Evolutionary conservation across 352 stramenopile species (phyloP).

Genomic region (Phytopythium boreale): DNA sequence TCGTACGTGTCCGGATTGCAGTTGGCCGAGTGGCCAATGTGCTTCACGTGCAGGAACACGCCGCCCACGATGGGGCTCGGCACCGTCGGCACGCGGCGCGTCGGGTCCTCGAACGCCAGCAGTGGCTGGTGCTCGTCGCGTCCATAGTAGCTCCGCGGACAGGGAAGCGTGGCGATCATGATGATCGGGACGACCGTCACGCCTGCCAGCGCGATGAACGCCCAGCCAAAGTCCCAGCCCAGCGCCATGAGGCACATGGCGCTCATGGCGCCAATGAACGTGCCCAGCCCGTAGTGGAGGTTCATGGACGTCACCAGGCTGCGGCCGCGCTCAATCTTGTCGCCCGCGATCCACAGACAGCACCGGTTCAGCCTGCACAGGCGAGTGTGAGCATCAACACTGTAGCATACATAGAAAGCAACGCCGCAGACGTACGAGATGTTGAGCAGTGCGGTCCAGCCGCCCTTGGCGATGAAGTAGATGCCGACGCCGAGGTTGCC

Average conservation of each 20-base stretch:
- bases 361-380: conserved; percentile 57
- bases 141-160: conserved; percentile 38
- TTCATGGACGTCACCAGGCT: conserved; percentile 76
- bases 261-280: conserved; percentile 47
- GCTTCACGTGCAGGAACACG: conserved; percentile 80
- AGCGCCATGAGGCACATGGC: conserved; percentile 49
- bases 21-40: conserved; percentile 67
- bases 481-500: conserved; percentile 64
- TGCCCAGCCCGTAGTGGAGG: conserved; percentile 60
- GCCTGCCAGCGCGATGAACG: conserved; percentile 55
- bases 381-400: background rate
- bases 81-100: conserved; percentile 68
- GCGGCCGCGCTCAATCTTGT: conserved; percentile 65
- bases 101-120: conserved; percentile 68
- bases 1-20: conserved; percentile 83
- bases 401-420: background rate
- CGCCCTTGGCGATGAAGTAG: conserved; percentile 74
- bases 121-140: conserved; percentile 63
- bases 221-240: conserved; percentile 45
- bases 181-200: conserved; percentile 37
- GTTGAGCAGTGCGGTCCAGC: conserved; percentile 72
- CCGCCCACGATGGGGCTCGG: conserved; percentile 76
- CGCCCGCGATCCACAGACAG: conserved; percentile 61
- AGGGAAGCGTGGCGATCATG: conserved; percentile 39
- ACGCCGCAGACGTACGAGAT: conserved; percentile 50